Evolutionary conservation across 495 filamentous ascomycete species (phyloP).

Genomic region (Daldinia grandis): DNA sequence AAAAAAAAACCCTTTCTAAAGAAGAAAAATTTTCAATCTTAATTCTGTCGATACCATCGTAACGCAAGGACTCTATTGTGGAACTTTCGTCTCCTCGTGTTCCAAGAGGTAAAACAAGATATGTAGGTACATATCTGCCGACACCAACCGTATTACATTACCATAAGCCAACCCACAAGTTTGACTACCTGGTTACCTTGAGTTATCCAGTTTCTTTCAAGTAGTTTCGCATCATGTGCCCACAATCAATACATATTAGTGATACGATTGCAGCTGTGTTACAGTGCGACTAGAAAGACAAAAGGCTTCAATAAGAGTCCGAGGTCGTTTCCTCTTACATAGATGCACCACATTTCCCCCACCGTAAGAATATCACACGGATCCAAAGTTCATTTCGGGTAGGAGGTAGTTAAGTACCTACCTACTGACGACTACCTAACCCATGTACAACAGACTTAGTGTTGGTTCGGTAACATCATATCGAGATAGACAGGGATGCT

Average conservation of each 20-base stretch:
- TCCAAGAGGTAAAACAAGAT: constrained; percentile 30
- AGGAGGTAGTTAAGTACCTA: constrained; percentile 10
- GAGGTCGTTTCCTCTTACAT: constrained; percentile 2
- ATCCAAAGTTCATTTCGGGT: constrained; percentile 15
- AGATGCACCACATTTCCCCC: constrained; percentile 18
- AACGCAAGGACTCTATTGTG: constrained; percentile 18
- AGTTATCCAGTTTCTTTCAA: neutral
- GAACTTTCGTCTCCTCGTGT: constrained; percentile 31
- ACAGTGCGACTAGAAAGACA: constrained; percentile 18
- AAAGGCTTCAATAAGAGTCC: neutral
- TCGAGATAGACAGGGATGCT: neutral
- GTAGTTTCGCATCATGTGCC: constrained; percentile 17
- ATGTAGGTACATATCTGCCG: constrained; percentile 23
- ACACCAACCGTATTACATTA: constrained; percentile 24
- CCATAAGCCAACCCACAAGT: constrained; percentile 17
- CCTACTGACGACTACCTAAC: neutral
- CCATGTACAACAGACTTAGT: constrained; percentile 3
- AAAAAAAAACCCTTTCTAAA: neutral
- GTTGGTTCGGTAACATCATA: neutral
- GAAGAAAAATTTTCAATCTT: neutral
- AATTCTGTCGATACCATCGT: constrained; percentile 8
- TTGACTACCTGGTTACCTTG: neutral
- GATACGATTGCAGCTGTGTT: constrained; percentile 14
- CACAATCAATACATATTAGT: constrained; percentile 27
- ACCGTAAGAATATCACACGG: constrained; percentile 15